Evolutionary conservation across 805 yeast species (phyloP).

Genomic region (Kluyveromyces dobzhanskii): DNA sequence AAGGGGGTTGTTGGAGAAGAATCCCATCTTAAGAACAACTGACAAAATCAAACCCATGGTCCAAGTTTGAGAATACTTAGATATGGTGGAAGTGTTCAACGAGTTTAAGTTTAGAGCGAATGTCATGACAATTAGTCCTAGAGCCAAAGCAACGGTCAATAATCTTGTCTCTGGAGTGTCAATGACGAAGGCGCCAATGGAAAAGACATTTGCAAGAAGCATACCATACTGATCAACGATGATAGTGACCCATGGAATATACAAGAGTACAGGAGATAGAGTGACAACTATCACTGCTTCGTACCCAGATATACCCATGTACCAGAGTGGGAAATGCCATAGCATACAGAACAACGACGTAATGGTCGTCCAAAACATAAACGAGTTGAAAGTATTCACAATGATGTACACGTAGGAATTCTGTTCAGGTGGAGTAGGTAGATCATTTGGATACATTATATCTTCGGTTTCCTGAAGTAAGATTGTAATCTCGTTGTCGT

Average conservation of each 20-base stretch:
- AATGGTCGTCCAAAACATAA: conserved; percentile 75
- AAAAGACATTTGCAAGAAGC: conserved; percentile 47
- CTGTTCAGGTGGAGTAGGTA: conserved; percentile 13
- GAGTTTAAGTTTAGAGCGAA: conserved; percentile 46
- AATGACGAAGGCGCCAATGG: conserved; percentile 68
- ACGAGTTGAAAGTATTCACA: conserved; percentile 46
- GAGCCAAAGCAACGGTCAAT: conserved; percentile 56
- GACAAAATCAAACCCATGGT: conserved; percentile 63
- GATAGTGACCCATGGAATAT: conserved; percentile 32
- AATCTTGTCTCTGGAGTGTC: conserved; percentile 65
- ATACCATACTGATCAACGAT: conserved; percentile 24
- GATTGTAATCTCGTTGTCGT: conserved; percentile 18
- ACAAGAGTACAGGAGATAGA: conserved; percentile 50
- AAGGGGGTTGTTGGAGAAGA: conserved; percentile 82
- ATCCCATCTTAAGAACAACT: conserved; percentile 64
- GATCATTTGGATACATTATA: conserved; percentile 8
- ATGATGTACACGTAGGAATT: conserved; percentile 29
- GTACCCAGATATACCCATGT: conserved; percentile 94
- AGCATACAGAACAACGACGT: conserved; percentile 79
- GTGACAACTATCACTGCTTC: conserved; percentile 61
- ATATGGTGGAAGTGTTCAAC: conserved; percentile 20
- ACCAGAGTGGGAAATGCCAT: conserved; percentile 98
- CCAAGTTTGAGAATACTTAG: conserved; percentile 20
- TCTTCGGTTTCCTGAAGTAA: conserved; percentile 18
- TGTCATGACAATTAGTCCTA: conserved; percentile 52